These are phyloP conservation scores for Penicillium digitatum DNA, from an alignment of 2,329 filamentous ascomycete genomes.

Conservation along the genomic window DNA sequence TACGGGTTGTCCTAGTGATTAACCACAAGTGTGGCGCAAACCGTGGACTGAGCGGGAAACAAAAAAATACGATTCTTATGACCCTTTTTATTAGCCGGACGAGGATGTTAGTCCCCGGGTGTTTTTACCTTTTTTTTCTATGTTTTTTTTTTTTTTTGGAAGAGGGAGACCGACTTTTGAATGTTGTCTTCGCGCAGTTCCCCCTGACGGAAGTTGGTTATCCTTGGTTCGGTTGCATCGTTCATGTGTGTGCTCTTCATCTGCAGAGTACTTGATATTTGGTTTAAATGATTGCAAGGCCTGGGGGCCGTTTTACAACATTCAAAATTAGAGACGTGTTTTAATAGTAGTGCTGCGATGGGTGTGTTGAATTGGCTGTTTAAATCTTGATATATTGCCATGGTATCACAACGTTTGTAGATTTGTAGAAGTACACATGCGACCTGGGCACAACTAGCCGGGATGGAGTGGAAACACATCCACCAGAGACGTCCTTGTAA, in stretches of 20 bases:
- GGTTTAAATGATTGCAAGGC: neutral
- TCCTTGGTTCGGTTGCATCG: neutral
- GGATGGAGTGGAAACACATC: neutral
- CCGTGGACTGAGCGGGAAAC: slow-evolving; percentile 20
- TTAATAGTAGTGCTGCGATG: neutral
- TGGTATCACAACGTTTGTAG: neutral
- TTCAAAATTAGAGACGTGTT: neutral
- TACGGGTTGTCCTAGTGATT: slow-evolving; percentile 1
- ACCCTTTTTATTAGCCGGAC: slow-evolving; percentile 12
- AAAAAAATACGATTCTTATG: slow-evolving; percentile 28
- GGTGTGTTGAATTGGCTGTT: neutral
- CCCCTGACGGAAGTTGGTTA: slow-evolving; percentile 2
- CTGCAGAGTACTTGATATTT: neutral
- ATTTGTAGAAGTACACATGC: neutral
- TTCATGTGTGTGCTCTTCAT: neutral
- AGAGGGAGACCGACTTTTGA: neutral
- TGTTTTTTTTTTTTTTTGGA: neutral
- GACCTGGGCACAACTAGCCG: neutral
- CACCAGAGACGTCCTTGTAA: neutral
- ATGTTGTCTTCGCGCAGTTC: neutral
- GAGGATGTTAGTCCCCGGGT: slow-evolving; percentile 11
- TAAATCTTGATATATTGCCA: neutral
- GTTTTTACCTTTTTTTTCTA: slow-evolving; percentile 9
- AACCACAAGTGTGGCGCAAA: slow-evolving; percentile 13
- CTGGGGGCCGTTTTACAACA: neutral